Evolutionary conservation across 495 filamentous ascomycete genomes (phyloP).

Genomic region (Aspergillus wentii): DNA sequence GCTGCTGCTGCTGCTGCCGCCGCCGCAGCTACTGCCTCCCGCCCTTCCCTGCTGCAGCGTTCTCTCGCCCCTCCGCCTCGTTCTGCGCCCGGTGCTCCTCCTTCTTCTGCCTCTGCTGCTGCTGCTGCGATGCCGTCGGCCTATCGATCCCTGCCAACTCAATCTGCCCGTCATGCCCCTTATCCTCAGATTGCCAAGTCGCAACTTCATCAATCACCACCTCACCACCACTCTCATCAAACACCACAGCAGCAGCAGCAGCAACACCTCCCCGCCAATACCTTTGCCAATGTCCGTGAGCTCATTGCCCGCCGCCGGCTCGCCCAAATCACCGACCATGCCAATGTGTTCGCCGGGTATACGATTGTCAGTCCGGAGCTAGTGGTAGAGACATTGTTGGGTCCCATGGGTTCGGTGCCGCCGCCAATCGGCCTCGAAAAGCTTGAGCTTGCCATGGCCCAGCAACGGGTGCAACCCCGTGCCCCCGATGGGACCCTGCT

Average conservation of each 20-base stretch:
- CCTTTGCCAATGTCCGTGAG: constrained; percentile 45
- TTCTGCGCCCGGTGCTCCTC: constrained; percentile 21
- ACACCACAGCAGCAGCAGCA: constrained; percentile 21
- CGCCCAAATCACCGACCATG: constrained; percentile 46
- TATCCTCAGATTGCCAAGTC: constrained; percentile 39
- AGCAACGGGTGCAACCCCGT: constrained; percentile 43
- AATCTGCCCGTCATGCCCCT: constrained; percentile 39
- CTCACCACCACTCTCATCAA: constrained; percentile 2
- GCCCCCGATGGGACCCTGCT: constrained; percentile 39
- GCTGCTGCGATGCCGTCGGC: constrained; percentile 47
- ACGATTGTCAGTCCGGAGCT: constrained; percentile 43
- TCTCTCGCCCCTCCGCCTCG: constrained; percentile 26
- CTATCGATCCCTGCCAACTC: constrained; percentile 42
- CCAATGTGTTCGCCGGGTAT: constrained; percentile 46
- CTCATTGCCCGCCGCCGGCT: constrained; percentile 46
- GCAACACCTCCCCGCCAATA: constrained; percentile 39
- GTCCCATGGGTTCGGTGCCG: constrained; percentile 43
- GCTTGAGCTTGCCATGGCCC: constrained; percentile 44
- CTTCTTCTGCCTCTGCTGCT: constrained; percentile 35
- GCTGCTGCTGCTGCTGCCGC: constrained; percentile 12
- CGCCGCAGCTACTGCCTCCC: constrained; percentile 18
- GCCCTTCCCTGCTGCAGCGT: constrained; percentile 33
- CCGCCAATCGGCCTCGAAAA: constrained; percentile 42
- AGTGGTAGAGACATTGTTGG: constrained; percentile 43
- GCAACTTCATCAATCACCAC: constrained; percentile 17